Percentiles rank a stretch among this genome's conserved stretches.
Conservation (phyloP, 805 yeast species). For the Ogataea thermomethanolica region DNA sequence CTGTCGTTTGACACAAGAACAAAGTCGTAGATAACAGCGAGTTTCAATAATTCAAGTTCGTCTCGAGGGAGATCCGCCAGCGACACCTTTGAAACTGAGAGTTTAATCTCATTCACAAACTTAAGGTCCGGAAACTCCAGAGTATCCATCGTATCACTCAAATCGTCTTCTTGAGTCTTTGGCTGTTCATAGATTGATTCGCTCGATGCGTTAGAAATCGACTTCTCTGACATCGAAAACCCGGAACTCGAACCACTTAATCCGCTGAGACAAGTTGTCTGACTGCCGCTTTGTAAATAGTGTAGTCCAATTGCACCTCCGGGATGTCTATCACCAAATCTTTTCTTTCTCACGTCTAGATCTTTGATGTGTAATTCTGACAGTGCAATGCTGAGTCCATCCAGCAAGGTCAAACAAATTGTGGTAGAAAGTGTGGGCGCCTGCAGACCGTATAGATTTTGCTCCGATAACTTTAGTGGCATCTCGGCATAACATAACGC, state of each 20-base stretch:
- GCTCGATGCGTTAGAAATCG: constrained; percentile 17
- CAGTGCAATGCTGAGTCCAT: constrained; percentile 71
- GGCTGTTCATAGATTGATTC: constrained; percentile 13
- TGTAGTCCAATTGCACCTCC: constrained; percentile 84
- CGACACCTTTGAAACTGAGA: constrained; percentile 25
- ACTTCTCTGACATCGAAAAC: constrained; percentile 13
- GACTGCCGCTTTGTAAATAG: constrained; percentile 22
- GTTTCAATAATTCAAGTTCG: constrained; percentile 36
- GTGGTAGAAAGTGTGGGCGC: constrained; percentile 90
- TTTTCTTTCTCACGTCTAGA: constrained; percentile 44
- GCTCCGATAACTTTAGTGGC: constrained; percentile 56
- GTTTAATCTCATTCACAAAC: constrained; percentile 23
- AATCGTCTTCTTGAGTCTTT: constrained; percentile 1
- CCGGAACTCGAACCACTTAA: constrained; percentile 14
- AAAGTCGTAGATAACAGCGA: constrained; percentile 36
- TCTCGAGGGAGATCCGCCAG: constrained; percentile 22
- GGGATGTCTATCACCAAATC: constrained; percentile 76
- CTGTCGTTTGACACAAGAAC: constrained; percentile 20
- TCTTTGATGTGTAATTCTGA: constrained; percentile 65
- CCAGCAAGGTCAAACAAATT: constrained; percentile 69
- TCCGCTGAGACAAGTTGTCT: constrained; percentile 4
- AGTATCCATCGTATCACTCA: constrained; percentile 10
- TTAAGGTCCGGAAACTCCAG: constrained; percentile 21
- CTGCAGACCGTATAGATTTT: constrained; percentile 67
- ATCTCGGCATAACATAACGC: constrained; percentile 60